A percentile compares a stretch with the other conserved stretches of the same genome.
Conservation (phyloP, 257 asterid species). For the Fraxinus quadrangulata region DNA sequence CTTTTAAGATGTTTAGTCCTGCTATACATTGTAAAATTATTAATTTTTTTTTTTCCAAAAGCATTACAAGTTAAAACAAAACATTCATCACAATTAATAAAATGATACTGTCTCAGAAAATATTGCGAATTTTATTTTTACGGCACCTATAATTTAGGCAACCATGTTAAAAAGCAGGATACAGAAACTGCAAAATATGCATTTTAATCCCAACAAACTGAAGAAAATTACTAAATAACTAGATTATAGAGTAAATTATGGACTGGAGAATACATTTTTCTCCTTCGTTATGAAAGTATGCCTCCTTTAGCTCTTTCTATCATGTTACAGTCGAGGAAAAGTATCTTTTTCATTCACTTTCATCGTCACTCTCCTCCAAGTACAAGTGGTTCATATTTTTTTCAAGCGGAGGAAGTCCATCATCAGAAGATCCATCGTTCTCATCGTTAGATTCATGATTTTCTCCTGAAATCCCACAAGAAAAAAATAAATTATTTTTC, state of each 20-base stretch:
- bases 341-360: constrained; percentile 47
- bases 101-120: neutral
- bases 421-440: constrained; percentile 60
- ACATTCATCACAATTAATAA: no score
- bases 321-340: neutral
- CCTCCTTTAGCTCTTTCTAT: neutral
- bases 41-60: no score
- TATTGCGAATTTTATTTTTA: no score
- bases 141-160: no score
- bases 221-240: neutral
- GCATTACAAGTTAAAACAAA: neutral
- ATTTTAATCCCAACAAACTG: neutral
- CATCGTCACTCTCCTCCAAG: constrained; percentile 66
- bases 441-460: constrained; percentile 34
- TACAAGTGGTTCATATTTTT: constrained; percentile 76
- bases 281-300: neutral
- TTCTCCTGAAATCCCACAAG: constrained; percentile 42
- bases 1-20: neutral
- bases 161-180: neutral
- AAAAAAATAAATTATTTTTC: neutral
- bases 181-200: neutral
- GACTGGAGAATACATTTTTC: neutral
- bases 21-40: neutral
- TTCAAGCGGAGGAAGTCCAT: constrained; percentile 96
- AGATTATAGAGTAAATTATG: neutral